These are phyloP conservation scores for Fraxinus quadrangulata DNA, from an alignment of 257 asterid species.

Conservation along the genomic window DNA sequence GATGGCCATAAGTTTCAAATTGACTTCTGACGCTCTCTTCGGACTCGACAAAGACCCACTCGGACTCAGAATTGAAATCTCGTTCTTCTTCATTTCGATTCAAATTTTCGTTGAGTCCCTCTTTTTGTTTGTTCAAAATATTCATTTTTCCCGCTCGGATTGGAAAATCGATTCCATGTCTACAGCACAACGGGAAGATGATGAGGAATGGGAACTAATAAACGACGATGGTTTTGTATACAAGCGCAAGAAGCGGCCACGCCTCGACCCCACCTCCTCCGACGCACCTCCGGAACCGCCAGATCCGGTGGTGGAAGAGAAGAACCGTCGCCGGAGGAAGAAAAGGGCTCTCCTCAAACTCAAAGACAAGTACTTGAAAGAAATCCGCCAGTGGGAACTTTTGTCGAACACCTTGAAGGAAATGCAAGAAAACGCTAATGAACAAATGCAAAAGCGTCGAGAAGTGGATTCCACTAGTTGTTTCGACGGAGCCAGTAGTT, in stretches of 20 bases:
- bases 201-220: conserved; percentile 67
- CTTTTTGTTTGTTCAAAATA: background rate
- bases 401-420: conserved; percentile 59
- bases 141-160: conserved; percentile 22
- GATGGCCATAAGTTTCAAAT: too few species aligned
- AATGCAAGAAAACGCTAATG: conserved; percentile 42
- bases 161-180: conserved; percentile 42
- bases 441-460: conserved; percentile 32
- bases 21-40: background rate
- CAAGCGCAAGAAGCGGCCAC: conserved; percentile 64
- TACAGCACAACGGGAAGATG: conserved; percentile 35
- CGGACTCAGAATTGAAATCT: background rate
- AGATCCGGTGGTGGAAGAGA: conserved; percentile 63
- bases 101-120: conserved; percentile 10
- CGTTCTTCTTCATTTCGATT: conserved; percentile 1
- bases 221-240: conserved; percentile 67
- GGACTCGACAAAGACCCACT: background rate
- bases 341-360: conserved; percentile 59
- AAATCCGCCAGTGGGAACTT: conserved; percentile 75
- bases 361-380: conserved; percentile 44
- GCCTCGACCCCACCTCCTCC: conserved; percentile 34
- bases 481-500: conserved; percentile 31
- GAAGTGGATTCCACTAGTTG: conserved; percentile 35
- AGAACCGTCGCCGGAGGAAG: conserved; percentile 55
- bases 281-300: conserved; percentile 43